A percentile compares a stretch with the other conserved stretches of the same genome.
phyloP scores from a whole-genome alignment of 148 eudicot genomes.

The Diospyros lotus region DNA sequence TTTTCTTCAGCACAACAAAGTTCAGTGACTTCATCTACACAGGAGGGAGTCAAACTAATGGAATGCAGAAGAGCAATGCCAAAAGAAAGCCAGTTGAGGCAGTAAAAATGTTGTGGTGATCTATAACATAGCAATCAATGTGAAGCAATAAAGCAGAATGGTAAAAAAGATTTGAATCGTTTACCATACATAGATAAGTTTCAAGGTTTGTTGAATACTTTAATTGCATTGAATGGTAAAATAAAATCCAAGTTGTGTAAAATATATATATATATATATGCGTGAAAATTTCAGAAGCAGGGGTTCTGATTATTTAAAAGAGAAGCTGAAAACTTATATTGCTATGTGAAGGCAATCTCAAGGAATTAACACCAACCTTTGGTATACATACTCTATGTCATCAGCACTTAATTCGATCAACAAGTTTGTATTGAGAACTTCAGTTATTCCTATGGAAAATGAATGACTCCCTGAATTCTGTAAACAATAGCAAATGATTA shows the following conservation, averaged over 20 bases:
- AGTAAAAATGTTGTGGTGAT: background rate
- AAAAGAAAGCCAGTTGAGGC: background rate
- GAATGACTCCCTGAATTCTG: constrained; percentile 86
- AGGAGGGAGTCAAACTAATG: background rate
- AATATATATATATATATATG: background rate
- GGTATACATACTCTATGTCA: constrained; percentile 88
- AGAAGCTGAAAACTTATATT: background rate
- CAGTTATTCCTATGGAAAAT: constrained; percentile 86
- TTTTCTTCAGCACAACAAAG: no score
- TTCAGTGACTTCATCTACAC: background rate
- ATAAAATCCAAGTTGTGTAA: no score
- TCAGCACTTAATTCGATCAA: constrained; percentile 83
- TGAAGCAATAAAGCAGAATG: background rate
- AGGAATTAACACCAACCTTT: constrained; percentile 40
- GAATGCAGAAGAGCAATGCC: background rate
- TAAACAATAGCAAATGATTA: constrained; percentile 19
- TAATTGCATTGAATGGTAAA: background rate
- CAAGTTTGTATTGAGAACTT: constrained; percentile 77
- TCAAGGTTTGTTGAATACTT: background rate
- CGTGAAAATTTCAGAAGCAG: constrained; percentile 3
- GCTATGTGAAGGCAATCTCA: constrained; percentile 1
- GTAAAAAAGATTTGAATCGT: background rate
- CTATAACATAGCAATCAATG: background rate
- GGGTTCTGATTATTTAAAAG: background rate
- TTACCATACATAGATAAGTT: background rate